Conservation (phyloP, 495 filamentous ascomycete genomes). For the Parathielavia appendiculata region DNA sequence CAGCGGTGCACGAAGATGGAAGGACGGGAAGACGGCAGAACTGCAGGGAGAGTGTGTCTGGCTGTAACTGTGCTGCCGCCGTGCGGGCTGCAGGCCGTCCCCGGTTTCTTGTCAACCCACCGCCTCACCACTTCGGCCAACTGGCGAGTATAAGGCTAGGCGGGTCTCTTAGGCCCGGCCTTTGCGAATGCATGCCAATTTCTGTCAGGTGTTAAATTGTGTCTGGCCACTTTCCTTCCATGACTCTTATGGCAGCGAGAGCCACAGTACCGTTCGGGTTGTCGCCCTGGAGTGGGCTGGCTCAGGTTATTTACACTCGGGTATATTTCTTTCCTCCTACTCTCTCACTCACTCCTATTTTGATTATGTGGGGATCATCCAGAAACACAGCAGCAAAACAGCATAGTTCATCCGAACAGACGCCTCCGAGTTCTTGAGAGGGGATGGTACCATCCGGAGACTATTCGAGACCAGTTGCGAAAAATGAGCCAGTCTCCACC, state of each 20-base stretch:
- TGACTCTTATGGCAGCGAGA: background rate
- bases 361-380: too few species aligned
- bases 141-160: constrained; percentile 6
- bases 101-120: constrained; percentile 10
- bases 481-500: background rate
- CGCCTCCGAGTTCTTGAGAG: too few species aligned
- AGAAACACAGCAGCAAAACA: too few species aligned
- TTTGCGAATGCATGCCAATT: constrained; percentile 21
- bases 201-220: constrained; percentile 10
- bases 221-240: constrained; percentile 8
- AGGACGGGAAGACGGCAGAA: constrained; percentile 3
- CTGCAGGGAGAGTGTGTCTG: background rate
- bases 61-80: constrained; percentile 19
- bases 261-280: background rate
- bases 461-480: background rate
- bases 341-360: too few species aligned
- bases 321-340: background rate
- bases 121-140: background rate
- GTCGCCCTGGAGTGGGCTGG: background rate
- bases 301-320: background rate
- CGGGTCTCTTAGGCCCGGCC: constrained; percentile 19
- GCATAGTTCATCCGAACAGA: too few species aligned
- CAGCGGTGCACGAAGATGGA: constrained; percentile 19
- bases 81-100: constrained; percentile 14
- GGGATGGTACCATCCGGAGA: background rate